Conservation (phyloP, 83 land plant species). For the Picea abies region DNA sequence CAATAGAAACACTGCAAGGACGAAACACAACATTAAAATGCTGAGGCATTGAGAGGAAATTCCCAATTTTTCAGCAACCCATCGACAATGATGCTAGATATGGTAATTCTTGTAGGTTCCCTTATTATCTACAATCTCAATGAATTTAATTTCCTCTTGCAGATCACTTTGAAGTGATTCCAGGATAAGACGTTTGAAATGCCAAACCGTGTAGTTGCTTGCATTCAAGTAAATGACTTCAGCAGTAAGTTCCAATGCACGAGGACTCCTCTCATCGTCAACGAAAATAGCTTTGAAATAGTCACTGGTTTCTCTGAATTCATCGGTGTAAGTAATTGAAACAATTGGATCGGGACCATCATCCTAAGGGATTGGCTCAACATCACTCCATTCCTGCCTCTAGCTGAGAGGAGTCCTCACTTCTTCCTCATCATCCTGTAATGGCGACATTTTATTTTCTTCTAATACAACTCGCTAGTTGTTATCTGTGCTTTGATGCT, state of each 20-base stretch:
- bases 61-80: too few species aligned
- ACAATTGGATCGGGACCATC: slow-evolving; percentile 97
- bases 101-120: too few species aligned
- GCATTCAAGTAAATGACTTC: slow-evolving; percentile 76
- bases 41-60: too few species aligned
- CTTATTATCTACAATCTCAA: too few species aligned
- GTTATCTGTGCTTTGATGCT: too few species aligned
- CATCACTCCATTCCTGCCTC: slow-evolving; percentile 86
- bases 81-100: too few species aligned
- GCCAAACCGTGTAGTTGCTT: slow-evolving; percentile 94
- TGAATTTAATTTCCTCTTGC: too few species aligned
- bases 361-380: slow-evolving; percentile 82
- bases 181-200: slow-evolving; percentile 83
- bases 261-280: slow-evolving; percentile 68
- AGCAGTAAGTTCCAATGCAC: slow-evolving; percentile 72
- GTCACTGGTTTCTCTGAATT: slow-evolving; percentile 83
- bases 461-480: too few species aligned
- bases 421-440: too few species aligned
- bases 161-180: slow-evolving; percentile 39
- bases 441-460: too few species aligned
- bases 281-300: slow-evolving; percentile 83
- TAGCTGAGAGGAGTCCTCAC: slow-evolving; percentile 48
- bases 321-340: slow-evolving; percentile 72
- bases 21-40: too few species aligned
- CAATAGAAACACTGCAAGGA: too few species aligned